phyloP scores from a whole-genome alignment of 345 rosid species.

The Trapa incisa region DNA sequence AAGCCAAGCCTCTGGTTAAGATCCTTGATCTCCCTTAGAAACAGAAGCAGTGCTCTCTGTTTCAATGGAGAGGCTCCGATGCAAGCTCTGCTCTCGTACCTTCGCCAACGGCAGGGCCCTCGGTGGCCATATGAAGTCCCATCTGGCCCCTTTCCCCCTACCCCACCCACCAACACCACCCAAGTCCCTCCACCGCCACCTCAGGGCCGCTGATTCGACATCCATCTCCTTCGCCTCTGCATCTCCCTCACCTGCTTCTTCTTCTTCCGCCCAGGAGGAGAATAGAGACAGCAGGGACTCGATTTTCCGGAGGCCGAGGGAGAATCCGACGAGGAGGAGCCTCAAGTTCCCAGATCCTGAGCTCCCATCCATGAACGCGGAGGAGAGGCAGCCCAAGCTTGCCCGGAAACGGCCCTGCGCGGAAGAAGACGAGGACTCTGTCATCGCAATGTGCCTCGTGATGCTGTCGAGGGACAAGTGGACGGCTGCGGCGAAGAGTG shows the following conservation, averaged over 20 bases:
- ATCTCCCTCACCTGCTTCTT: slow-evolving; percentile 29
- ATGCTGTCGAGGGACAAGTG: slow-evolving; percentile 80
- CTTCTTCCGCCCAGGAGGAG: slow-evolving; percentile 22
- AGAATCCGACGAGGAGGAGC: slow-evolving; percentile 16
- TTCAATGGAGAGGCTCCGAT: slow-evolving; percentile 61
- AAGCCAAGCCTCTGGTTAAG: not conserved
- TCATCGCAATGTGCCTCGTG: slow-evolving; percentile 75
- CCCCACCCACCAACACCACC: slow-evolving; percentile 5
- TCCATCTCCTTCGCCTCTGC: slow-evolving; percentile 35
- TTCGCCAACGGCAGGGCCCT: slow-evolving; percentile 84
- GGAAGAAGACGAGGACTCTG: not conserved
- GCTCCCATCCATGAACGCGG: not conserved
- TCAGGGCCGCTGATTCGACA: slow-evolving; percentile 27
- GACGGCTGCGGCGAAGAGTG: slow-evolving; percentile 8
- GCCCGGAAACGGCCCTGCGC: not conserved
- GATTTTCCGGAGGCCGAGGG: slow-evolving; percentile 10
- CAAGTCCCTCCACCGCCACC: slow-evolving; percentile 16
- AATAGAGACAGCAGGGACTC: slow-evolving; percentile 3
- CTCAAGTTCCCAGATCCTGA: slow-evolving; percentile 52
- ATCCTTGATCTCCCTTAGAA: not conserved
- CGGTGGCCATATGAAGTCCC: slow-evolving; percentile 97
- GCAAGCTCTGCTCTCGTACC: slow-evolving; percentile 65
- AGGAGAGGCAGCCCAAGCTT: slow-evolving; percentile 3
- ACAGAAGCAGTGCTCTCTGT: slow-evolving; percentile 2
- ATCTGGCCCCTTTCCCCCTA: slow-evolving; percentile 38